phyloP scores from a whole-genome alignment of 1,284 basidiomycete genomes.

The Fomitopsis schrenkii region DNA sequence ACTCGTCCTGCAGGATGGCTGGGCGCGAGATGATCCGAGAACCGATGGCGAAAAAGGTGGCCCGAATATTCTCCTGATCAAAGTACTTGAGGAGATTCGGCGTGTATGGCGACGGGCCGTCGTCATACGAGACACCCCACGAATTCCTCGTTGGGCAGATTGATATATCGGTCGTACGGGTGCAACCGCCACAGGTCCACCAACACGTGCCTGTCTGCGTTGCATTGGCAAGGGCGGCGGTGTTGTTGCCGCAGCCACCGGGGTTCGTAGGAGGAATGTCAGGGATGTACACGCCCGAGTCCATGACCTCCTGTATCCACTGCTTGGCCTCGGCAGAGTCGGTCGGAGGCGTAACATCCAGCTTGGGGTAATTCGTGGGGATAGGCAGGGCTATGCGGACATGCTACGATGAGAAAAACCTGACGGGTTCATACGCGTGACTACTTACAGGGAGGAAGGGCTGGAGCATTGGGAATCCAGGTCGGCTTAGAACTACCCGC shows the following conservation, averaged over 20 bases:
- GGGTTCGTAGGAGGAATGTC: constrained; percentile 41
- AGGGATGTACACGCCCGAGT: constrained; percentile 57
- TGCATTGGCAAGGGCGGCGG: constrained; percentile 48
- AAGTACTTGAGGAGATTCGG: constrained; percentile 71
- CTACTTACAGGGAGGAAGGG: constrained; percentile 35
- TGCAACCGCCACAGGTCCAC: constrained; percentile 87
- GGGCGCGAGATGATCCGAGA: constrained; percentile 68
- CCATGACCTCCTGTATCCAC: constrained; percentile 64
- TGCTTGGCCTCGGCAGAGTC: constrained; percentile 67
- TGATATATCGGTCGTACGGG: constrained; percentile 62
- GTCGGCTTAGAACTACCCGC: constrained; percentile 42
- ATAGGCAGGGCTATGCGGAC: constrained; percentile 34
- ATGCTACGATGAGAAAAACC: neutral
- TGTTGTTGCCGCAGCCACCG: constrained; percentile 65
- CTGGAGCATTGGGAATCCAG: constrained; percentile 43
- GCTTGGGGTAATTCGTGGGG: constrained; percentile 60
- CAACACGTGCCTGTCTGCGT: constrained; percentile 51
- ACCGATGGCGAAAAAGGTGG: constrained; percentile 87
- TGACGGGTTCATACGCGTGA: constrained; percentile 25
- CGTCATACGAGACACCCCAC: constrained; percentile 74
- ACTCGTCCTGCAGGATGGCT: constrained; percentile 64
- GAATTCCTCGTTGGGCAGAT: constrained; percentile 68
- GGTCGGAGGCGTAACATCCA: constrained; percentile 65
- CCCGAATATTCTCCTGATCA: constrained; percentile 61
- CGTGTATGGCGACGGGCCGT: constrained; percentile 81